phyloP scores from a whole-genome alignment of 2,329 filamentous ascomycete species.

The Aspergillus sp. region DNA sequence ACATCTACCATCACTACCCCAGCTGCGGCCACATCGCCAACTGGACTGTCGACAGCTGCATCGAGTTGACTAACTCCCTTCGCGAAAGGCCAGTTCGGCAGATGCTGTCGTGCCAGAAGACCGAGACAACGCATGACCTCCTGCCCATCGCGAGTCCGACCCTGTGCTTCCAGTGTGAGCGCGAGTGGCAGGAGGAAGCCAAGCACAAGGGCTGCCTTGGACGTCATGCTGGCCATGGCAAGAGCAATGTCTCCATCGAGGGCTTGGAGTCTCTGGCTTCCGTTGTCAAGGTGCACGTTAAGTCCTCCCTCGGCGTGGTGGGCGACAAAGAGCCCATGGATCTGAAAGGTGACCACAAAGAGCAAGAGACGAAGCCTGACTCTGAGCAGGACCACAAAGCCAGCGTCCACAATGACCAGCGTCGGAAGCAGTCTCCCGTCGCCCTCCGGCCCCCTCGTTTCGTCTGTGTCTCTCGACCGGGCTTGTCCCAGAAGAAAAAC shows the following conservation, averaged over 20 bases:
- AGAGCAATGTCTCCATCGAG: neutral
- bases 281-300: neutral
- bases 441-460: neutral
- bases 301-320: neutral
- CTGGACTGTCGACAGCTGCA: conserved; percentile 17
- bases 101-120: conserved; percentile 3
- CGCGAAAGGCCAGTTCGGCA: conserved; percentile 3
- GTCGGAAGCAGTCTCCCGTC: neutral
- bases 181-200: conserved; percentile 3
- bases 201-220: neutral
- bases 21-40: conserved; percentile 20
- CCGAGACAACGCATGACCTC: conserved; percentile 8
- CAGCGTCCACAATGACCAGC: neutral
- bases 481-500: too few relatives aligned
- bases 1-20: conserved; percentile 19
- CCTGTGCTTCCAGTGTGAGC: conserved; percentile 9
- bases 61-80: conserved; percentile 12
- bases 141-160: neutral
- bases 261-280: neutral
- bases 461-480: neutral
- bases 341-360: neutral
- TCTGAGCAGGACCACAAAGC: too few relatives aligned
- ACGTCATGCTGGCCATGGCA: neutral
- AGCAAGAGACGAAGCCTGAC: too few relatives aligned
- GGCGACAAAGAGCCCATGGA: neutral